phyloP scores from a whole-genome alignment of 352 stramenopile species.

The Elongisporangium undulatum region DNA sequence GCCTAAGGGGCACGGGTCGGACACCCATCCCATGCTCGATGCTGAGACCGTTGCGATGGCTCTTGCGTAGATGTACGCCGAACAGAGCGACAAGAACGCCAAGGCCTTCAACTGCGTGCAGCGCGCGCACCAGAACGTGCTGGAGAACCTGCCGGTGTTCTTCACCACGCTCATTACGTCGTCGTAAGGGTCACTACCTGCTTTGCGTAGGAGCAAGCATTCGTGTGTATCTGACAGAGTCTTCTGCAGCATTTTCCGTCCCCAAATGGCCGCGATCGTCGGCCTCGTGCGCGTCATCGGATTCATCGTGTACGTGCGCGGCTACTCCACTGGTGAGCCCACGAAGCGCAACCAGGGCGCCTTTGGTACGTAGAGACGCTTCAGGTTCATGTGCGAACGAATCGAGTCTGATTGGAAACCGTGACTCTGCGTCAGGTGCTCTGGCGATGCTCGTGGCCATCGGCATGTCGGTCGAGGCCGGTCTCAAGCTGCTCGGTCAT shows the following conservation, averaged over 20 bases:
- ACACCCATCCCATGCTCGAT: background rate
- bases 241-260: slow-evolving; percentile 46
- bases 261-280: slow-evolving; percentile 50
- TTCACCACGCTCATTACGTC: slow-evolving; percentile 51
- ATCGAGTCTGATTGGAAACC: background rate
- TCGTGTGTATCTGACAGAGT: background rate
- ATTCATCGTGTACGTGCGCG: slow-evolving; percentile 64
- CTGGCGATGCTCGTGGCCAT: background rate
- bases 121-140: slow-evolving; percentile 89
- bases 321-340: slow-evolving; percentile 59
- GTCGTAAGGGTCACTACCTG: slow-evolving; percentile 30
- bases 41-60: slow-evolving; percentile 21
- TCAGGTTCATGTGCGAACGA: background rate
- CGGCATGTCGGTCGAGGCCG: background rate
- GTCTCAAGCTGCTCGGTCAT: background rate
- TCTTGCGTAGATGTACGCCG: slow-evolving; percentile 76
- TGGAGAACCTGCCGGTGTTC: slow-evolving; percentile 85
- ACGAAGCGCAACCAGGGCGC: slow-evolving; percentile 51
- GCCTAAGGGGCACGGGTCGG: background rate
- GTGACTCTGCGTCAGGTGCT: background rate
- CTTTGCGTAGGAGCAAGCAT: background rate
- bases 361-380: slow-evolving; percentile 33
- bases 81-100: slow-evolving; percentile 86
- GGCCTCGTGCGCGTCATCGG: slow-evolving; percentile 46
- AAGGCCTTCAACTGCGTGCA: slow-evolving; percentile 91